Evolutionary conservation across 805 yeast species (phyloP), one percentile per base, ranked within the genome.

Genomic region (Starmerella sirachaensis): DNA sequence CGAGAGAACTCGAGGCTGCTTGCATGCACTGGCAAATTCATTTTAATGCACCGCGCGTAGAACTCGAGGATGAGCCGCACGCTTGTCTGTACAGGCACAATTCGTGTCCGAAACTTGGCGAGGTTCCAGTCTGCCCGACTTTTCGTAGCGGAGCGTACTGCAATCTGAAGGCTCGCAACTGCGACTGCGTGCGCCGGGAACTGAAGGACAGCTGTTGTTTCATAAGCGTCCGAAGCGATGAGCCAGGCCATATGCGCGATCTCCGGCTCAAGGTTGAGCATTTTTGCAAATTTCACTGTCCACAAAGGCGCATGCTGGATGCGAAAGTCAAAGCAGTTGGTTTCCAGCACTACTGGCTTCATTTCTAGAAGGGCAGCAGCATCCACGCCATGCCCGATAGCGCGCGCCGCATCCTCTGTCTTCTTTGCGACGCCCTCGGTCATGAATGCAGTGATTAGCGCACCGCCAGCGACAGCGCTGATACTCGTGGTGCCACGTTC

Each of bases 401-500:
- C 40, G 8, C 26, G 28, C 6, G 18, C 22, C 13, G 84, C 66
- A 31, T 79, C 82, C 36, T 72, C 65, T 12, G 78, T 56, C 48
- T 79, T 79, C 55, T 83, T 84, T 29, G 84, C 76, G 29, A 85
- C 81, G 52, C 85, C 95, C 52, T 82, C 93, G 46, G 76, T 74
- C 56, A 85, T 83, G 29, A 77, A 63, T 2, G 94, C 79, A 12
- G 82, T 61, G 40, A 80, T 70, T 6, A 85, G 54, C 37, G 84
- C 69, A 8, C 88, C 69, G 21, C 46, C 40, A 18, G 38, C 36
- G 3, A 44, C 31, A 10, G 20, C 27, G n/a, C n/a, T n/a, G n/a
- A n/a, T n/a, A 22, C 34, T 22, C 2, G 34, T 27, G 13, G 34
- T 31, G n/a, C 27, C 34, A 5, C 21, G 16, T 24, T 23, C 33